These are phyloP conservation scores for Aspergillus caelatus DNA, from an alignment of 2,329 filamentous ascomycete genomes.

Conservation along the genomic window DNA sequence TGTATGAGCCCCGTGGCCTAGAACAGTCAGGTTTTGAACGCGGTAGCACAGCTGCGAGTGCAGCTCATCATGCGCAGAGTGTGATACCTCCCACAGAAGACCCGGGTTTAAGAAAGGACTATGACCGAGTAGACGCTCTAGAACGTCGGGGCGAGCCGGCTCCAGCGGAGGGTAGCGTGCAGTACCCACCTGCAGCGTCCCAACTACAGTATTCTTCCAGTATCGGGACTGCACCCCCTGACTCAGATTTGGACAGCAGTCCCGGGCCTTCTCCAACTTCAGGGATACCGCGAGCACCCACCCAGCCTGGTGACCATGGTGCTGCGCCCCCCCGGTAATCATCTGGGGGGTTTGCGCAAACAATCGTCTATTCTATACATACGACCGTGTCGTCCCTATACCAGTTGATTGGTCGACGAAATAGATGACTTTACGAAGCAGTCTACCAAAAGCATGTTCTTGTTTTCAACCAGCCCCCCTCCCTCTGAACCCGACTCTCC, in stretches of 20 bases:
- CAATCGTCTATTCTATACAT: not conserved
- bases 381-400: not conserved
- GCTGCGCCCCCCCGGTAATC: constrained; percentile 1
- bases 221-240: constrained; percentile 11
- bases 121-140: constrained; percentile 4
- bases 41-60: not conserved
- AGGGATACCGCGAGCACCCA: constrained; percentile 3
- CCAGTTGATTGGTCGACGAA: not conserved
- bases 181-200: not conserved
- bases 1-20: constrained; percentile 8
- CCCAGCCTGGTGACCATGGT: not conserved
- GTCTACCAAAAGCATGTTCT: not conserved
- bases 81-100: not conserved
- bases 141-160: constrained; percentile 7
- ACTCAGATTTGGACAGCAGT: constrained; percentile 16
- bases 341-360: not conserved
- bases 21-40: constrained; percentile 5
- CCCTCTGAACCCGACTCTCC: not conserved
- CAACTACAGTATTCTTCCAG: constrained; percentile 13
- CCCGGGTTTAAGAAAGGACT: not conserved
- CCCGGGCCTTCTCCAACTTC: constrained; percentile 10
- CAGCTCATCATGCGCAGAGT: not conserved
- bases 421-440: constrained; percentile 1
- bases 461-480: not conserved
- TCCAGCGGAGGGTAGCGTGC: not conserved